Percentiles rank a stretch among this genome's conserved stretches.
Conservation (phyloP, 2,329 filamentous ascomycete species). For the Spiromastix sp. region DNA sequence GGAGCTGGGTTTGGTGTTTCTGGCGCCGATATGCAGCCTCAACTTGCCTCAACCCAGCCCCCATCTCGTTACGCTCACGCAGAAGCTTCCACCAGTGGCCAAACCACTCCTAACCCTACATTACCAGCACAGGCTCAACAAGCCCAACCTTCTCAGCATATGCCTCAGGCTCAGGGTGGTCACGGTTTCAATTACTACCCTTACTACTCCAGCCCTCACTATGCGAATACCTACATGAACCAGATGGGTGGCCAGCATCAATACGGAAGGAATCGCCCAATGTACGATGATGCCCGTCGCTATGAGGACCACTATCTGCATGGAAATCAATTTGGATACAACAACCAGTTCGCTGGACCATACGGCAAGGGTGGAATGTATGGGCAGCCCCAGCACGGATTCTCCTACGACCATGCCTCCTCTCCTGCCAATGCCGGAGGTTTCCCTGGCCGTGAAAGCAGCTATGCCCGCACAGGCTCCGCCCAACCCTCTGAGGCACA, state of each 20-base stretch:
- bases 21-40: conserved; percentile 49
- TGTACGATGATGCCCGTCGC: conserved; percentile 40
- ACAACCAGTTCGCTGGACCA: conserved; percentile 39
- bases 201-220: conserved; percentile 53
- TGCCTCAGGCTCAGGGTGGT: conserved; percentile 40
- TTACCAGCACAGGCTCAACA: conserved; percentile 46
- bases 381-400: conserved; percentile 50
- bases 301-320: conserved; percentile 37
- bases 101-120: conserved; percentile 80
- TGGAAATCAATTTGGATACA: conserved; percentile 44
- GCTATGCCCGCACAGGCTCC: conserved; percentile 51
- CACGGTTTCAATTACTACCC: conserved; percentile 48
- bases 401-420: conserved; percentile 55
- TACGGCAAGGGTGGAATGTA: conserved; percentile 54
- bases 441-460: conserved; percentile 43
- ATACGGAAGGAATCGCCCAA: conserved; percentile 38
- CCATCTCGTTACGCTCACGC: conserved; percentile 60
- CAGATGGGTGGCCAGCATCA: conserved; percentile 35
- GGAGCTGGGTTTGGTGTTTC: conserved; percentile 63
- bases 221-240: conserved; percentile 49
- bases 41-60: conserved; percentile 56
- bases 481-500: conserved; percentile 46
- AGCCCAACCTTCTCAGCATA: conserved; percentile 42
- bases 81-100: conserved; percentile 74
- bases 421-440: conserved; percentile 50